phyloP scores from a whole-genome alignment of 805 yeast genomes.

The Saccharomycopsis schoenii region DNA sequence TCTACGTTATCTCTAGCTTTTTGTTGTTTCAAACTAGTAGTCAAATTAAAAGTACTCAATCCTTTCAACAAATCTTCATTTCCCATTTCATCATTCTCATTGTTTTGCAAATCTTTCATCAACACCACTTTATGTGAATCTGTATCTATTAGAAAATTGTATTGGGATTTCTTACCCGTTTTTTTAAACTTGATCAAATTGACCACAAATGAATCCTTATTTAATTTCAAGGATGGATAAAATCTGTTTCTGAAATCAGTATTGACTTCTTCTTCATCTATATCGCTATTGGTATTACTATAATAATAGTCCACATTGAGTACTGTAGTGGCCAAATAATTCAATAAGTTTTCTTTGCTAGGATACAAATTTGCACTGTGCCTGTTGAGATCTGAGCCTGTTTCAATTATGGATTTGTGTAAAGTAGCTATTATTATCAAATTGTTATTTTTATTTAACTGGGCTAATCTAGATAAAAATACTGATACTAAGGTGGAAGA shows the following conservation, averaged over 20 bases:
- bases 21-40: conserved; percentile 66
- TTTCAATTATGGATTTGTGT: conserved; percentile 36
- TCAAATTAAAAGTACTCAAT: conserved; percentile 80
- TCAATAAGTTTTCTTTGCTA: conserved; percentile 37
- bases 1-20: conserved; percentile 77
- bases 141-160: conserved; percentile 45
- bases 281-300: conserved; percentile 1
- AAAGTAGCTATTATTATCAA: conserved; percentile 37
- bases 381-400: conserved; percentile 8
- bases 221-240: conserved; percentile 42
- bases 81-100: conserved; percentile 12
- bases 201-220: conserved; percentile 37
- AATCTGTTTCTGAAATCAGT: conserved; percentile 28
- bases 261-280: conserved; percentile 42
- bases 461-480: conserved; percentile 34
- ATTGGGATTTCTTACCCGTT: conserved; percentile 68
- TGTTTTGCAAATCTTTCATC: conserved; percentile 9
- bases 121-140: conserved; percentile 32
- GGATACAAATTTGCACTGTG: conserved; percentile 32
- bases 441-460: conserved; percentile 38
- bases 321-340: conserved; percentile 67
- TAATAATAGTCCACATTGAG: conserved; percentile 31
- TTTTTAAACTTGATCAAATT: conserved; percentile 62
- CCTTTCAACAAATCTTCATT: conserved; percentile 51
- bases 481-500: conserved; percentile 27